These are phyloP conservation scores for Wallacemonas rigidus DNA, from an alignment of 208 protist species.

Conservation along the genomic window DNA sequence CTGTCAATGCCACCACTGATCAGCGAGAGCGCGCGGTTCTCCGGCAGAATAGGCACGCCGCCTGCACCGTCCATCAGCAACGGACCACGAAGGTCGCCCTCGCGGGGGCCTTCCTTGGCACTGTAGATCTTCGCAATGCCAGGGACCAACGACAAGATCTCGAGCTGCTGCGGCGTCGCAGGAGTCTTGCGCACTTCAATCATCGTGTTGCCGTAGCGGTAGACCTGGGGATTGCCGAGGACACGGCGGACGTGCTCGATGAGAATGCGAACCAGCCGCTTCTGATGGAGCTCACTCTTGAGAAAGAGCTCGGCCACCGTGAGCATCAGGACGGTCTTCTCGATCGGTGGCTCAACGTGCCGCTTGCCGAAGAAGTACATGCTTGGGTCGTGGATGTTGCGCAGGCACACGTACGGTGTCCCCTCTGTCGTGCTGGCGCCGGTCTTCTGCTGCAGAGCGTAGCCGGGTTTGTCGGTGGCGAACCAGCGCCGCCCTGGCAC, in stretches of 20 bases:
- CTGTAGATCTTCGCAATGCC: constrained; percentile 83
- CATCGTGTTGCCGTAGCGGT: constrained; percentile 69
- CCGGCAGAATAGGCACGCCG: constrained; percentile 66
- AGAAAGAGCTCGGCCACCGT: constrained; percentile 81
- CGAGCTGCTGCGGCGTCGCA: constrained; percentile 53
- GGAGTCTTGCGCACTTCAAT: constrained; percentile 64
- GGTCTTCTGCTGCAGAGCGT: constrained; percentile 54
- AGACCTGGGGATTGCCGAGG: constrained; percentile 63
- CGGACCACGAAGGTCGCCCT: constrained; percentile 64
- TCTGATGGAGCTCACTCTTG: constrained; percentile 78
- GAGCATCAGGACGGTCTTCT: constrained; percentile 57
- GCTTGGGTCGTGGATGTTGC: constrained; percentile 37
- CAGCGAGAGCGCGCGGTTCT: constrained; percentile 63
- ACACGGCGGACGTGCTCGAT: constrained; percentile 67
- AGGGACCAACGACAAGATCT: constrained; percentile 58
- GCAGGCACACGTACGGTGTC: constrained; percentile 72
- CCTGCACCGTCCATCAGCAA: constrained; percentile 58
- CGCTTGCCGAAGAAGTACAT: constrained; percentile 69
- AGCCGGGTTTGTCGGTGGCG: constrained; percentile 57
- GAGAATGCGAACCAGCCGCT: constrained; percentile 59
- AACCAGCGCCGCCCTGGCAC: constrained; percentile 71
- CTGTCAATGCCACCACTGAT: constrained; percentile 87
- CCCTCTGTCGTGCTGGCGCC: constrained; percentile 54
- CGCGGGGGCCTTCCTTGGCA: constrained; percentile 14
- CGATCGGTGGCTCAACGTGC: constrained; percentile 53